Base-by-base conservation (phyloP, 2,329 filamentous ascomycete species). In the Leptosphaerulina australis region DNA sequence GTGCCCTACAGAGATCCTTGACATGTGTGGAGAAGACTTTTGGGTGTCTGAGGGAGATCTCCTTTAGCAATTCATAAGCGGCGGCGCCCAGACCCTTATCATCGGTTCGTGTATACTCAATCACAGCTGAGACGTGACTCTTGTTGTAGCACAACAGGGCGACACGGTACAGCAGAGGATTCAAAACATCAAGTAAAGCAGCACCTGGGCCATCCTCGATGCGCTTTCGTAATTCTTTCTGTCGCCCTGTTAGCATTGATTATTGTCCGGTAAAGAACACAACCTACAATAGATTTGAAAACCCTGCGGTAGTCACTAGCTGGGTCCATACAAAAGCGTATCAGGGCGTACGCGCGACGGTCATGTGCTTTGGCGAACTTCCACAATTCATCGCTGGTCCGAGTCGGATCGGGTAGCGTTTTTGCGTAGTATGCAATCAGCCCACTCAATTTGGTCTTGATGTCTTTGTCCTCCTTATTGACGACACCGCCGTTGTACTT, bases 241-340 rank as follows among this genome's bases (percentile, higher is more conserved):
- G 37, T 1, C 25, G 1, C 11, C 9, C 5, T 24, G 45, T 69
- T 48, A 67, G 60, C 29, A 31, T 2, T 9, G 18, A 6, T 2
- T 8, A 14, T 5, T 17, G 11, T 8, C 38, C 28, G 9, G n/a
- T 2, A 1, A 4, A 9, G 7, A 21, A 2, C 5, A 17, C 2
- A 12, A 59, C 68, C 54, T 64, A 71, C 67, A 31, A 97, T 88
- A 1, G 93, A 91, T 63, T 92, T 90, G 56, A 88, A 84, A 34
- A 97, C 90, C 29, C 90, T 96, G 64, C 91, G 88, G 72, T 96
- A 97, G 67, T 99, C 94, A 63, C 88, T 92, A 56, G 93, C 88
- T 3, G 89, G 85, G 22, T 86, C 87, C 69, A 92, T 90, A 44
- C 91, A 86, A 70, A 92, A 97, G 49, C 88, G 87, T 59, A 97